Evolutionary conservation across 371 early-diverging fungal genomes (phyloP).

Genomic region (Choanephora cucurbitarum): DNA sequence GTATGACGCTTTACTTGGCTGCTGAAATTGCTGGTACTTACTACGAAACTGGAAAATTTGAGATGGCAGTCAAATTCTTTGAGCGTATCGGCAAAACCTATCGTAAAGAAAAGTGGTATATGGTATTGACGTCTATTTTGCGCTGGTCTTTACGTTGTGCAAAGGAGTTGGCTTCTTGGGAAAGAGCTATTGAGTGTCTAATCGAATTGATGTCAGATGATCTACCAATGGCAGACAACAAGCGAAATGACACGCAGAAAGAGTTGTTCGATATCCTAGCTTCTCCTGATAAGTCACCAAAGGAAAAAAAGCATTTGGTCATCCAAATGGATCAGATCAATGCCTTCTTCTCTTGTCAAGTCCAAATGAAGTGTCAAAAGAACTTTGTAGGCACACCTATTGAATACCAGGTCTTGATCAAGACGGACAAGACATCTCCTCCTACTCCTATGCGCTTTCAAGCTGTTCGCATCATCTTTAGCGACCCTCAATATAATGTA

Average conservation of each 20-base stretch:
- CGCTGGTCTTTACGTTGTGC: constrained; percentile 74
- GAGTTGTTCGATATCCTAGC: constrained; percentile 42
- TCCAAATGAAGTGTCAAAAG: constrained; percentile 47
- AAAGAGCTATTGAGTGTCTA: constrained; percentile 65
- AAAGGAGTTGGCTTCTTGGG: constrained; percentile 64
- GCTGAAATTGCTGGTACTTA: constrained; percentile 88
- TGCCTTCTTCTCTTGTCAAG: constrained; percentile 54
- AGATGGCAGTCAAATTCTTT: constrained; percentile 88
- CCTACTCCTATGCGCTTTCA: constrained; percentile 44
- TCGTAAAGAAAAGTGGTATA: constrained; percentile 83
- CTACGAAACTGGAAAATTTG: constrained; percentile 73
- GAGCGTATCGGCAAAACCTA: constrained; percentile 88
- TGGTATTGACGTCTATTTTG: constrained; percentile 69
- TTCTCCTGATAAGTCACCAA: not conserved
- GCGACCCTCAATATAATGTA: constrained; percentile 48
- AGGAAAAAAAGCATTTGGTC: constrained; percentile 33
- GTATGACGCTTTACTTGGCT: constrained; percentile 85
- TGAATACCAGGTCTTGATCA: constrained; percentile 37
- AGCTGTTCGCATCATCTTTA: constrained; percentile 57
- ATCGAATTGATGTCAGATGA: constrained; percentile 69
- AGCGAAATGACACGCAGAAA: constrained; percentile 50
- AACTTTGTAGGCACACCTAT: constrained; percentile 40
- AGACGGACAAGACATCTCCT: constrained; percentile 39
- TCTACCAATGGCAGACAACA: constrained; percentile 43
- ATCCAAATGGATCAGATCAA: constrained; percentile 77